phyloP scores from a whole-genome alignment of 495 filamentous ascomycete species.

The Poronia punctata region DNA sequence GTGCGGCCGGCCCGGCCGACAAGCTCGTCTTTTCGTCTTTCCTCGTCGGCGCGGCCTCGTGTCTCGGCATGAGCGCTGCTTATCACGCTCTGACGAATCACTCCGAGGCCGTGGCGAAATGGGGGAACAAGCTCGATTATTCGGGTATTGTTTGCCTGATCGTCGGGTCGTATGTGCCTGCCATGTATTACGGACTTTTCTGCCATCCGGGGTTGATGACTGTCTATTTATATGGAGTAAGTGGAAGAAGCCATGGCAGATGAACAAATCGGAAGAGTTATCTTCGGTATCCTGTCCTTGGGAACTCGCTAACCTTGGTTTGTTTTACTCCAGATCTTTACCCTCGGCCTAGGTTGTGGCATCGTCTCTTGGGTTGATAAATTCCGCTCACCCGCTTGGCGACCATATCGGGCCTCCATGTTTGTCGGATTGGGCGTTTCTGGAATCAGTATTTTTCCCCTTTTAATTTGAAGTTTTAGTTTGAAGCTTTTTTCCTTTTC shows the following conservation, averaged over 20 bases:
- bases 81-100: conserved; percentile 47
- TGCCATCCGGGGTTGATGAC: conserved; percentile 54
- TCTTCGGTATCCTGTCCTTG: too few species aligned
- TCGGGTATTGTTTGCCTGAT: conserved; percentile 86
- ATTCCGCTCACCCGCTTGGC: conserved; percentile 63
- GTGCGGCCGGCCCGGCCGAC: conserved; percentile 54
- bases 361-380: conserved; percentile 66
- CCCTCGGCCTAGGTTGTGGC: conserved; percentile 67
- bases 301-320: background rate
- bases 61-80: conserved; percentile 78
- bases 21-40: conserved; percentile 68
- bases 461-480: too few species aligned
- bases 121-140: conserved; percentile 69
- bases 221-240: conserved; percentile 69
- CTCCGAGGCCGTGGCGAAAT: conserved; percentile 31
- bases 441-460: too few species aligned
- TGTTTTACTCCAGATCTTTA: conserved; percentile 52
- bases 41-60: conserved; percentile 66
- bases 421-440: conserved; percentile 86
- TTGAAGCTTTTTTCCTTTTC: too few species aligned
- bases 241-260: too few species aligned
- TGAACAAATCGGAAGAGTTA: too few species aligned
- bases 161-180: conserved; percentile 79
- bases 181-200: conserved; percentile 81
- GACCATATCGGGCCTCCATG: conserved; percentile 74